Evolutionary conservation across 2,329 filamentous ascomycete species (phyloP), one percentile per base, ranked within the genome.

Genomic region (Trichophyton simii): DNA sequence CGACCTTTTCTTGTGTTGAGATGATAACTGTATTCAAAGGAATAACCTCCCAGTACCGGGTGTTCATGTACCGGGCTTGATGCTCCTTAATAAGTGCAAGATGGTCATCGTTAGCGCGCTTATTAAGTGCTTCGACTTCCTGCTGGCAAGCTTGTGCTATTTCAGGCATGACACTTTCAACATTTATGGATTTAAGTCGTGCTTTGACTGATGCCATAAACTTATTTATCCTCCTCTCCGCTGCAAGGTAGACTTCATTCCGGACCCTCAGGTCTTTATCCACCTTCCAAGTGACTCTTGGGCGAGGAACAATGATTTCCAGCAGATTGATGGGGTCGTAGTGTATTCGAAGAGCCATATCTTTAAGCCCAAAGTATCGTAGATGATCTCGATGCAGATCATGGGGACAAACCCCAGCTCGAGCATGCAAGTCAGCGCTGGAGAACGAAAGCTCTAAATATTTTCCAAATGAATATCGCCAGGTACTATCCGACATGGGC

Each of bases 381-480:
- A 96, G 83, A 72, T 97, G 92, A 68, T 99, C 89, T 63, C 87
- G 86, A 72, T 96, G 91, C 62, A 96, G 86, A 70, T 99, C 92
- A 71, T 99, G 94, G 15, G 88, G 83, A 71, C 95, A 99, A 73
- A 88, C 79, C 31, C 85, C 84, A 54, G 87, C 85, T 83, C 85
- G 67, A 86, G 84, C 70, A 66, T 86, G 88, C 57, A 97, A 77
- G 42, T 89, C 87, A 48, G 84, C 87, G 69, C 91, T 92, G 91
- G 92, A 99, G 73, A 97, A 97, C 1, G 91, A 91, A 18, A 99
- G 79, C 74, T 99, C 94, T n/a, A 99, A 80, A 69, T 97, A 99
- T 73, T 99, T 99, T 9, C 90, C 94, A 69, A 99, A 95, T 0
- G 94, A 99, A 72, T 99, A 99, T 72, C 95, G 96, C 88, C 91